Evolutionary conservation across 257 asterid genomes (phyloP), one percentile per base, ranked within the genome.

Genomic region (Coffea eugenioides): DNA sequence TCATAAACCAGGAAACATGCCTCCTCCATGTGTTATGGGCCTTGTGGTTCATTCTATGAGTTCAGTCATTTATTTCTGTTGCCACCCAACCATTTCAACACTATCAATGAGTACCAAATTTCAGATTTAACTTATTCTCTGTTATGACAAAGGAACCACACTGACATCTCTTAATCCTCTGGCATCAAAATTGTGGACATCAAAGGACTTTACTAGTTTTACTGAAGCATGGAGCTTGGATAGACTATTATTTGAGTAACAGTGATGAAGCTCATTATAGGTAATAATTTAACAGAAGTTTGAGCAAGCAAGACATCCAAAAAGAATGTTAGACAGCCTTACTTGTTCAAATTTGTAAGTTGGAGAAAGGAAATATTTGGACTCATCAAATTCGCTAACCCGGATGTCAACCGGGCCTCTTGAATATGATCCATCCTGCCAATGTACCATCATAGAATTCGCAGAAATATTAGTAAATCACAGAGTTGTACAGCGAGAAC

Each of bases 351-450:
- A 96, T 89, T 92, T 92, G 86, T 90, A 88, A 41, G 96, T 91
- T 2, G 98, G 97, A 81, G 97, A 96, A 69, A 91, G 86, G 88
- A 87, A 96, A 86, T 94, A 92, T 7, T 83, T 84, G 21, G 97
- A 88, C 49, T 90, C 94, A 10, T 90, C 92, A 57, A 45, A 20
- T 79, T 85, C 99, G 79, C 94, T 90, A 75, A 96, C 82, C 6
- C 93, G 98, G 75, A 94, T 94, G 79, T 90, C 97, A 87, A 92
- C 87, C 6, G 98, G 98, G 71, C 99, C 99, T 85, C 99, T 94
- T 23, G 99, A 94, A 84, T 92, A 96, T 80, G 99, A 96, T 75
- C 99, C 97, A 88, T 96, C 99, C 99, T 96, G 96, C 82, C 89
- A 85, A 86, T 80, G 76, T 77, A 79, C 73, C 74, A 77, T 62